Conservation (phyloP, 768 basidiomycete genomes). For the Lentinula raphanica region DNA sequence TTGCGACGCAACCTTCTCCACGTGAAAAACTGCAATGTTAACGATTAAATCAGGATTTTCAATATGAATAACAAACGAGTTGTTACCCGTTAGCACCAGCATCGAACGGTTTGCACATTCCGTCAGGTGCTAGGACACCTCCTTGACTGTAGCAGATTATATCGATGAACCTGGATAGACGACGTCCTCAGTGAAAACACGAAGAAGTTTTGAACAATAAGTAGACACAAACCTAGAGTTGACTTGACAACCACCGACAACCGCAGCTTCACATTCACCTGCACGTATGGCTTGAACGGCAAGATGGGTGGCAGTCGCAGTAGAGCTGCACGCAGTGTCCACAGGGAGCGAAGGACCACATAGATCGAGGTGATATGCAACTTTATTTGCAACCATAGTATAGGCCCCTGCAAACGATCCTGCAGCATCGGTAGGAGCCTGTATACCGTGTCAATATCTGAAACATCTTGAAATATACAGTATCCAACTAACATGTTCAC, state of each 20-base stretch:
- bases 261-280: conserved; percentile 43
- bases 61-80: too few species aligned
- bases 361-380: conserved; percentile 37
- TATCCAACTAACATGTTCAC: conserved; percentile 11
- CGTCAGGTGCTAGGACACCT: conserved; percentile 32
- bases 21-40: conserved; percentile 33
- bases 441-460: background rate
- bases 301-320: conserved; percentile 41
- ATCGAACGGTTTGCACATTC: conserved; percentile 42
- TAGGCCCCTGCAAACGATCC: conserved; percentile 31
- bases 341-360: conserved; percentile 44
- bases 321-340: conserved; percentile 48
- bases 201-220: too few species aligned
- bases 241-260: conserved; percentile 41
- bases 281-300: conserved; percentile 37
- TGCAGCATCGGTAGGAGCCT: conserved; percentile 29
- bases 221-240: conserved; percentile 29
- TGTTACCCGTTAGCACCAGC: conserved; percentile 39
- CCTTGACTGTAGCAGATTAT: conserved; percentile 38
- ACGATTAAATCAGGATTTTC: too few species aligned
- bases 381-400: conserved; percentile 33
- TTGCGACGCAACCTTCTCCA: conserved; percentile 31
- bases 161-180: conserved; percentile 26
- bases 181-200: too few species aligned
- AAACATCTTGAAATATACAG: background rate